Evolutionary conservation across 805 yeast genomes (phyloP), one percentile per base, ranked within the genome.

Genomic region (Candida suzukii): DNA sequence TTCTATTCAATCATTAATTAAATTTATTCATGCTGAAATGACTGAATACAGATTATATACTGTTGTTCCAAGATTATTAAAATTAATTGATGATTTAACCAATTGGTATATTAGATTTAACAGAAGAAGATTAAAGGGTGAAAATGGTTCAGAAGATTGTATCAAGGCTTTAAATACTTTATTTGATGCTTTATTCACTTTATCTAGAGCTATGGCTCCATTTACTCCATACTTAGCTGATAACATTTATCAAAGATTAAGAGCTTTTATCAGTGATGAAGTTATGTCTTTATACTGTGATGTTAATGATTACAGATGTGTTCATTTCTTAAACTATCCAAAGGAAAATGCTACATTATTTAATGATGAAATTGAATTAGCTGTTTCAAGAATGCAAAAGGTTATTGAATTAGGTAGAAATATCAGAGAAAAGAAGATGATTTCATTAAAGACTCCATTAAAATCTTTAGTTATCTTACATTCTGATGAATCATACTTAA

Each of bases 71-170:
- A 85, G 83, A 58, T 70, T 93, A 58, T 75, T 93, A 58, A 74
- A 77, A 44, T 82, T 93, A 64, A 85, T 93, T 61, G 99, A 93
- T 58, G 87, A 87, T 60, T 76, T 93, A 66, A 93, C 99, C 51
- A 93, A 93, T 72, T 93, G 98, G 98, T 93, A 93, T 72, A 93
- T 93, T 63, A 83, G 99, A 66, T 86, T 93, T 67, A 93, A 93
- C 73, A 90, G 99, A 72, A 80, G 88, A 71, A 91, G 99, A 74
- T 78, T 93, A 58, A 93, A 93, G 82, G 98, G 98, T 61, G 93
- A 83, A 58, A 82, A 76, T 46, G 96, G 95, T 46, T 66, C 77
- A 39, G 83, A 79, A 42, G 99, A 93, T 60, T 83, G 96, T 54
- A 64, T 79, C 52, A 76, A 76, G 56, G 96, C 96, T 37, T 75